Percentiles rank a stretch among this genome's conserved stretches.
phyloP scores from a whole-genome alignment of 257 asterid species.

The Salvia hispanica region DNA sequence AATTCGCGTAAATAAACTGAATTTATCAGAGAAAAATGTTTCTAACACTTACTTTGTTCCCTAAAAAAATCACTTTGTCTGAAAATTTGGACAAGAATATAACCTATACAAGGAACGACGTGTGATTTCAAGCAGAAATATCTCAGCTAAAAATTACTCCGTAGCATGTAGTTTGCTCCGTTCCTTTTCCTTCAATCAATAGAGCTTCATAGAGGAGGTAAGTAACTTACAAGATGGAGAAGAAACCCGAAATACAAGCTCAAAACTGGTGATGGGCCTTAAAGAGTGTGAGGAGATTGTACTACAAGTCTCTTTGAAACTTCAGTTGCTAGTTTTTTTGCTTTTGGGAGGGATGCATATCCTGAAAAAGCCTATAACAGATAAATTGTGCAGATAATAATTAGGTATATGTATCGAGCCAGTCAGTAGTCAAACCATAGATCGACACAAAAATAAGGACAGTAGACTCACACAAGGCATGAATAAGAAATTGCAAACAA shows the following conservation, averaged over 20 bases:
- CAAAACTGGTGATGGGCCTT: neutral
- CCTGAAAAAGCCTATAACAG: conserved; percentile 46
- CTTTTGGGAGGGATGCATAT: conserved; percentile 38
- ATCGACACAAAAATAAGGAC: neutral
- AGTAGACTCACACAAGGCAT: neutral
- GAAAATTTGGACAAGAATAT: no score
- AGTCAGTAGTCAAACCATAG: neutral
- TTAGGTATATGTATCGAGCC: neutral
- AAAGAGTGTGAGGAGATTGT: neutral
- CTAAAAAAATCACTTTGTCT: no score
- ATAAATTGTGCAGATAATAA: neutral
- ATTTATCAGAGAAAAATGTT: no score
- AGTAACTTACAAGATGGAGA: neutral
- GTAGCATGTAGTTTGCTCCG: no score
- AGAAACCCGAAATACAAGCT: neutral
- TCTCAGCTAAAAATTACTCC: no score
- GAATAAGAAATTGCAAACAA: no score
- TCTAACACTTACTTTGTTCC: no score
- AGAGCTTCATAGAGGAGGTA: neutral
- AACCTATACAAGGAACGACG: no score
- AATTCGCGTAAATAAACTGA: no score
- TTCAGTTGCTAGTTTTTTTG: conserved; percentile 36
- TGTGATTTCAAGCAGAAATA: no score
- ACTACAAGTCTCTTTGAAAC: conserved; percentile 6
- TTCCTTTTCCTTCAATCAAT: no score